Evolutionary conservation across 805 yeast genomes (phyloP).

Genomic region (Maudiozyma bulderi): DNA sequence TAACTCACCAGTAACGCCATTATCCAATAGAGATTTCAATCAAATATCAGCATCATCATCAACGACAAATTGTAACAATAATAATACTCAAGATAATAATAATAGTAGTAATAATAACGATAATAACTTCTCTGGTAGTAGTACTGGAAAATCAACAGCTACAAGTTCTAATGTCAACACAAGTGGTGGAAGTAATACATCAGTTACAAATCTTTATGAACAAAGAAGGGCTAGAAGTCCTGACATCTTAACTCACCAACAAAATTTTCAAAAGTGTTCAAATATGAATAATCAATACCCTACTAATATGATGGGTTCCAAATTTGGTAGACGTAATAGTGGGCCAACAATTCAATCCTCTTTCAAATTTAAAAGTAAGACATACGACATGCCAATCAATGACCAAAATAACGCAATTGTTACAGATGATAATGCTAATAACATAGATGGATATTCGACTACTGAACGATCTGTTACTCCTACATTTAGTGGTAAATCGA

Average conservation of each 20-base stretch:
- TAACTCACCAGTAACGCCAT: slow-evolving; percentile 19
- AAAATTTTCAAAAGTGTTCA: slow-evolving; percentile 7
- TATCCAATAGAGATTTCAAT: slow-evolving; percentile 10
- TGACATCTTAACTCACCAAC: slow-evolving; percentile 8
- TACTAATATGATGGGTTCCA: slow-evolving; percentile 1
- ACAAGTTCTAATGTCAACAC: background rate
- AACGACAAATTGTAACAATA: slow-evolving; percentile 1
- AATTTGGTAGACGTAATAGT: slow-evolving; percentile 4
- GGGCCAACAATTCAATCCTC: slow-evolving; percentile 6
- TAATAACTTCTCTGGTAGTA: too few species aligned
- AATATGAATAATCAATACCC: too few species aligned
- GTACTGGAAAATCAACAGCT: background rate
- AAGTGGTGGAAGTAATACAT: background rate
- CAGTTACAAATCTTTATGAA: background rate
- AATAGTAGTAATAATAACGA: too few species aligned
- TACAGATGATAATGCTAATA: background rate
- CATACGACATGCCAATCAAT: slow-evolving; percentile 28
- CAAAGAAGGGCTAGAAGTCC: slow-evolving; percentile 14
- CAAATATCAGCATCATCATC: too few species aligned
- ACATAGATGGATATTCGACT: background rate
- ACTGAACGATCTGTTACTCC: background rate
- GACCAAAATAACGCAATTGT: background rate
- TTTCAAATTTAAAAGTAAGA: slow-evolving; percentile 32
- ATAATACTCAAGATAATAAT: too few species aligned
- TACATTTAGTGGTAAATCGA: background rate